Evolutionary conservation across 192 early-diverging fungal genomes (phyloP).

Genomic region (Mortierella antarctica): DNA sequence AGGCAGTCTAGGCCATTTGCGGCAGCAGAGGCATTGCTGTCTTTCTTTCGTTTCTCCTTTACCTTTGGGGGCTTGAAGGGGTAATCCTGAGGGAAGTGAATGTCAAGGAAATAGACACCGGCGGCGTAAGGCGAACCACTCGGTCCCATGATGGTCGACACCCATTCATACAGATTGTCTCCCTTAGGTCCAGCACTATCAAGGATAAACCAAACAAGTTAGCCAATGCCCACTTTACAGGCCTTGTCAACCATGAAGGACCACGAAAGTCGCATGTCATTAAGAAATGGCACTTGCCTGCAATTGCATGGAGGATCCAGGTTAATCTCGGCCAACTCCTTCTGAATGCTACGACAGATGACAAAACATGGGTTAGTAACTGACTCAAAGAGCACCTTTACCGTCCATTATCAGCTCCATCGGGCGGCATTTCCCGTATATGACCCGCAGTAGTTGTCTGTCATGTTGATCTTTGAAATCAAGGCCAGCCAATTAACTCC

Average conservation of each 20-base stretch:
- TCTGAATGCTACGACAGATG: slow-evolving; percentile 79
- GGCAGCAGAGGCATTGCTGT: no score
- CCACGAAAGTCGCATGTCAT: neutral
- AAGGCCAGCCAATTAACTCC: neutral
- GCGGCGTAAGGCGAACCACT: slow-evolving; percentile 88
- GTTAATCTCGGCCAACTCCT: slow-evolving; percentile 96
- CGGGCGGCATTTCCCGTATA: slow-evolving; percentile 1
- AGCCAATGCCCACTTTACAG: neutral
- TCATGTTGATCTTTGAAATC: neutral
- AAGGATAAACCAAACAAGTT: neutral
- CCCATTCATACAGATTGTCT: slow-evolving; percentile 97
- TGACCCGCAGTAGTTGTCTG: neutral
- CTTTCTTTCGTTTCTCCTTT: neutral
- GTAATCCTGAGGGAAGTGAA: slow-evolving; percentile 92
- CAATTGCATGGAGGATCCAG: slow-evolving; percentile 95
- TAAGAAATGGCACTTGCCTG: slow-evolving; percentile 60
- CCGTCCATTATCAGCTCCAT: slow-evolving; percentile 7
- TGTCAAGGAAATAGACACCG: slow-evolving; percentile 95
- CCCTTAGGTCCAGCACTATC: slow-evolving; percentile 93
- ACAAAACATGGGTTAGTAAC: neutral
- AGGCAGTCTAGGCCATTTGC: neutral
- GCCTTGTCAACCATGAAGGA: neutral
- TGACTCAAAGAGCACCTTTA: neutral
- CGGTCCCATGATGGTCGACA: slow-evolving; percentile 93
- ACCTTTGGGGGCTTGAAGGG: slow-evolving; percentile 97